A percentile compares a stretch with the other conserved stretches of the same genome.
These are phyloP conservation scores for Hevea brasiliensis DNA, from an alignment of 345 rosid species.

Conservation along the genomic window DNA sequence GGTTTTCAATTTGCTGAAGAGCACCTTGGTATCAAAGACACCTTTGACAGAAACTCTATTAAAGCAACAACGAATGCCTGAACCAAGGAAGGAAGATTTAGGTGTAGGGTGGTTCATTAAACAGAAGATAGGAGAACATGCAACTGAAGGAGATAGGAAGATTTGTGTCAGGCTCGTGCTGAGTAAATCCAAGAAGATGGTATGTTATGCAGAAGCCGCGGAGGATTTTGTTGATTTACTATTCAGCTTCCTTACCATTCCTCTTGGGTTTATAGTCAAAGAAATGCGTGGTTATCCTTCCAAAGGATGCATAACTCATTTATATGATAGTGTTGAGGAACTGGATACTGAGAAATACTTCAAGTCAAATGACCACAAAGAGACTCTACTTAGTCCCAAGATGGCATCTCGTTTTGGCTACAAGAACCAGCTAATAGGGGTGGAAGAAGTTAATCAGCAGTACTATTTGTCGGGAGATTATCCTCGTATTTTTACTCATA, in stretches of 20 bases:
- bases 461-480: background rate
- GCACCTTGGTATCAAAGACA: slow-evolving; percentile 13
- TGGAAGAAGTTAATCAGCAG: slow-evolving; percentile 13
- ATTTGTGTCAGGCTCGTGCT: slow-evolving; percentile 17
- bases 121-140: background rate
- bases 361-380: slow-evolving; percentile 4
- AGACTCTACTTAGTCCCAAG: slow-evolving; percentile 23
- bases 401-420: slow-evolving; percentile 15
- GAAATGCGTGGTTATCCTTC: slow-evolving; percentile 1
- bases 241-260: slow-evolving; percentile 34
- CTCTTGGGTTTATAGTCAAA: slow-evolving; percentile 19
- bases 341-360: slow-evolving; percentile 16
- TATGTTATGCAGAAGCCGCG: slow-evolving; percentile 25
- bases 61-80: background rate
- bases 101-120: background rate
- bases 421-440: slow-evolving; percentile 1
- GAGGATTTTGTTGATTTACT: slow-evolving; percentile 35
- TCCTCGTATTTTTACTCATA: too few species aligned
- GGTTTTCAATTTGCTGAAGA: slow-evolving; percentile 23
- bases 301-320: slow-evolving; percentile 14
- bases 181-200: slow-evolving; percentile 26
- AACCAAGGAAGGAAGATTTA: background rate
- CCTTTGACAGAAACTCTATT: slow-evolving; percentile 24
- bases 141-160: background rate
- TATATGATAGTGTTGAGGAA: slow-evolving; percentile 12